Base-by-base conservation (phyloP, 2,329 filamentous ascomycete genomes). In the Pleomassaria siparia region DNA sequence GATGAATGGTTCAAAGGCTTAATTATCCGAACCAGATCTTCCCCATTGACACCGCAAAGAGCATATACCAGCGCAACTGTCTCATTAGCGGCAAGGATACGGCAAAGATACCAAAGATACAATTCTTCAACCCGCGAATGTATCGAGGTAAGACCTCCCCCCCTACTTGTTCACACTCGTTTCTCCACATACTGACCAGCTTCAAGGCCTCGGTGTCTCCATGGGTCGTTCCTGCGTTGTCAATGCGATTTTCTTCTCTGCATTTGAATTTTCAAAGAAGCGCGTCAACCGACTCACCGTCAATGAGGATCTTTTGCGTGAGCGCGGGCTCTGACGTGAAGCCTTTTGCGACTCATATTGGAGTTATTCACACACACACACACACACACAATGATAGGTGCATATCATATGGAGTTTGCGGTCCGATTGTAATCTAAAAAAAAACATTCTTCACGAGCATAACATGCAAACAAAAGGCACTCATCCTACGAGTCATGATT, bases 231-330 rank as follows among this genome's bases (percentile, higher is more conserved):
- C 88, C 11, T 91, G 87, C 61, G 78, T 89, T 43, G 85, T 94
- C 58, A 95, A 95, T 67, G 88, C 89, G 56, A 88, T 95, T 61
- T 95, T 95, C 78, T 95, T 95, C 74, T 91, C 88, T 35, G 87
- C 85, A 30, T 95, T 94, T 67, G 89, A 95, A 72, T 85, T 89
- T 60, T 80, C 89, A 60, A 94, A 94, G 72, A 80, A 78, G 62
- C 67, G 69, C 42, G 76, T 80, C 66, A 80, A 80, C 50, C 54
- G 50, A 8, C 59, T 74, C 54, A 56, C 63, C 11, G 59, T 67
- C 32, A 68, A 73, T 42, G 68, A 72, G 29, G 63, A 71, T 49
- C 57, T 69, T 39, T 47, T 70, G 28, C 60, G 52, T 25, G 60
- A 62, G 44, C 50, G 63, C 39, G 62, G 55, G 30, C 33, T 60